Percentiles rank a stretch among this genome's conserved stretches.
Evolutionary conservation across 345 rosid genomes (phyloP).

Genomic region (Schrenkiella parvula): DNA sequence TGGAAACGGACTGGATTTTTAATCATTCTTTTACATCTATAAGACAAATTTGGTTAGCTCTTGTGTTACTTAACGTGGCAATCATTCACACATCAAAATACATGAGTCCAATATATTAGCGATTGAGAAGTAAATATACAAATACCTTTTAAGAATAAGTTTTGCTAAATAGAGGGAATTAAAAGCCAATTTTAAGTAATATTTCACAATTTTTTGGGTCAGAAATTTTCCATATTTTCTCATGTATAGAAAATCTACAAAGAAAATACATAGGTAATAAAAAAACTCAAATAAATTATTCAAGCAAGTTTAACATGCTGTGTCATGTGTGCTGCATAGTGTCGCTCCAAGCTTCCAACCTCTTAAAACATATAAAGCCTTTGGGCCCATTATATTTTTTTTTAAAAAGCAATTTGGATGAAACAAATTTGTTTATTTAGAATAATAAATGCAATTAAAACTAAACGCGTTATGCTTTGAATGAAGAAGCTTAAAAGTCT

Average conservation of each 20-base stretch:
- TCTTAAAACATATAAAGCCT: too few relatives aligned
- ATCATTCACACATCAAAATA: slow-evolving; percentile 15
- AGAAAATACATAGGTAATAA: too few relatives aligned
- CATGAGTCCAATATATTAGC: slow-evolving; percentile 5
- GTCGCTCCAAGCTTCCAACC: too few relatives aligned
- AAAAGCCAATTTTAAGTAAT: background rate
- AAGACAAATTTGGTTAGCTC: background rate
- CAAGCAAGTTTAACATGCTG: too few relatives aligned
- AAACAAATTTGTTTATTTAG: too few relatives aligned
- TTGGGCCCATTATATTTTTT: too few relatives aligned
- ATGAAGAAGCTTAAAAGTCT: background rate
- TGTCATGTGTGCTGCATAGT: too few relatives aligned
- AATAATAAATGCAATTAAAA: too few relatives aligned
- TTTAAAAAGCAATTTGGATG: too few relatives aligned
- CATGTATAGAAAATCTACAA: background rate
- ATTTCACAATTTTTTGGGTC: background rate
- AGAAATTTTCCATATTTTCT: too few relatives aligned
- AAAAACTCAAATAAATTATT: too few relatives aligned
- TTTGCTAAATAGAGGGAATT: background rate
- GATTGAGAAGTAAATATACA: background rate
- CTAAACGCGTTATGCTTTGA: background rate
- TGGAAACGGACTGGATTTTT: slow-evolving; percentile 5
- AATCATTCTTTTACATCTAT: background rate
- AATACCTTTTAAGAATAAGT: background rate
- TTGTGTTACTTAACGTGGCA: slow-evolving; percentile 6